These are phyloP conservation scores for Alternaria atra DNA, from an alignment of 2,329 filamentous ascomycete species.

Conservation along the genomic window DNA sequence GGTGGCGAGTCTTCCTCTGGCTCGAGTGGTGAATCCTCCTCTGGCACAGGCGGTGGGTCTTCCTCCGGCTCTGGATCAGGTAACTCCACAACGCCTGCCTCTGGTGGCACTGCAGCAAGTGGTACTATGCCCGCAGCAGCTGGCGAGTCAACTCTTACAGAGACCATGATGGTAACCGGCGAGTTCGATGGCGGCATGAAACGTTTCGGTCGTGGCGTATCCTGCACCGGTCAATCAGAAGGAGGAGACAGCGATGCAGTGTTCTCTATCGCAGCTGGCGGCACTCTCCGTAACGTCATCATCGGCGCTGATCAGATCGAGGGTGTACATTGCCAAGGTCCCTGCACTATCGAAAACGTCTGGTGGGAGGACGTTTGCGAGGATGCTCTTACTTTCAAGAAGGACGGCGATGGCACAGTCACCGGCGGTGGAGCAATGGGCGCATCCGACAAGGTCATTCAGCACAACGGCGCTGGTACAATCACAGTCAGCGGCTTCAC, in stretches of 20 bases:
- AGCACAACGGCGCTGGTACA: constrained; percentile 54
- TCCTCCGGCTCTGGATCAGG: constrained; percentile 2
- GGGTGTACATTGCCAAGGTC: constrained; percentile 39
- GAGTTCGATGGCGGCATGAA: constrained; percentile 47
- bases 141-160: constrained; percentile 28
- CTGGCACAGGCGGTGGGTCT: neutral
- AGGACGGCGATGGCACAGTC: constrained; percentile 48
- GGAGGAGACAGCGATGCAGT: constrained; percentile 59
- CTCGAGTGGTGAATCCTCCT: neutral
- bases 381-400: constrained; percentile 50
- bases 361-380: constrained; percentile 56
- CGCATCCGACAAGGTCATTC: constrained; percentile 55
- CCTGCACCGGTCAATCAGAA: constrained; percentile 56
- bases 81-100: constrained; percentile 14
- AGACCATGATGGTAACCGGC: constrained; percentile 34
- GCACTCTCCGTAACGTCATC: constrained; percentile 64
- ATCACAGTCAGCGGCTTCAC: constrained; percentile 51
- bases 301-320: constrained; percentile 62
- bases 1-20: neutral
- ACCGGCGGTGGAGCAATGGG: constrained; percentile 53
- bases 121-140: constrained; percentile 33
- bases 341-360: constrained; percentile 43
- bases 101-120: constrained; percentile 17
- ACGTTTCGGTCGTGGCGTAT: constrained; percentile 45
- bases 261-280: constrained; percentile 62